phyloP scores from a whole-genome alignment of 1,284 basidiomycete genomes.

The Moesziomyces aphidis region DNA sequence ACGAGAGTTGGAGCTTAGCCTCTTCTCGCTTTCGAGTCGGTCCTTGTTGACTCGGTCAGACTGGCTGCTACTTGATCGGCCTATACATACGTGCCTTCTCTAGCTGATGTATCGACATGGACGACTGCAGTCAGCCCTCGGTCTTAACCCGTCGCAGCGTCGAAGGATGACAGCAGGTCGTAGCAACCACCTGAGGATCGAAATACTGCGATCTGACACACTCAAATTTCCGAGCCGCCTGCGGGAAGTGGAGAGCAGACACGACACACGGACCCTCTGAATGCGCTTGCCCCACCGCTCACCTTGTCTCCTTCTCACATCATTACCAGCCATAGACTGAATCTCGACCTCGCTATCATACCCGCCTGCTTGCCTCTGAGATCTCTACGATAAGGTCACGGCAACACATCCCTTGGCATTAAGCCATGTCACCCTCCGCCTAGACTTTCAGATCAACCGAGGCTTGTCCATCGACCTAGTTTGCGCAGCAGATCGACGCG shows the following conservation, averaged over 20 bases:
- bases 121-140: no score
- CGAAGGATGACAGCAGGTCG: no score
- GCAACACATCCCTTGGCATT: neutral
- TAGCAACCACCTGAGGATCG: no score
- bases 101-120: no score
- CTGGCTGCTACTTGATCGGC: no score
- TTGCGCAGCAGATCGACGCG: no score
- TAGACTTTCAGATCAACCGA: neutral
- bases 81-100: no score
- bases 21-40: no score
- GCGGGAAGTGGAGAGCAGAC: neutral
- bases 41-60: no score
- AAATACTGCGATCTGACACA: neutral
- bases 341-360: neutral
- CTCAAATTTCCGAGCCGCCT: neutral
- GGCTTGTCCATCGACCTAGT: neutral
- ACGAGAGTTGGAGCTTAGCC: no score
- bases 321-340: neutral
- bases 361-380: neutral
- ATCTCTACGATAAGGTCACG: neutral
- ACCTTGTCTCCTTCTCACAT: neutral
- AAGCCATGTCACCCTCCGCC: conserved; percentile 5
- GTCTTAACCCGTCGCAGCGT: no score
- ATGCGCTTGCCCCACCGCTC: neutral
- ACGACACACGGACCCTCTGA: neutral